Base-by-base conservation (phyloP, 495 filamentous ascomycete species). In the Hypomontagnella monticulosa region DNA sequence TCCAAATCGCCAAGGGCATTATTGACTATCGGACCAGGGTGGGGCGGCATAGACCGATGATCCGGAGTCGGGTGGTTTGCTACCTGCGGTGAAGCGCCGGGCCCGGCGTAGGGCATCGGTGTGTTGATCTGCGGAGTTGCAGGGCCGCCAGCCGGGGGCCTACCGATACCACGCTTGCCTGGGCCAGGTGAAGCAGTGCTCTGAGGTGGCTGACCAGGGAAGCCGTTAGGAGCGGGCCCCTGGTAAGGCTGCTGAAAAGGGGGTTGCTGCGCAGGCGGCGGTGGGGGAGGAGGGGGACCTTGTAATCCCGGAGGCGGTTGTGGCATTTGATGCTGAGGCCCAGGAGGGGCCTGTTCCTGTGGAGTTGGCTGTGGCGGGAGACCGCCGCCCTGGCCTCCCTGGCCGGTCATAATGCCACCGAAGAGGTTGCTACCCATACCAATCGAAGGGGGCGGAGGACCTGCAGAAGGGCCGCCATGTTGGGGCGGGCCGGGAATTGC, bases 361-460 rank as follows among this genome's bases (percentile, higher is more conserved):
- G 86, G 83, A 71, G 87, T 87, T 61, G 91, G 92, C 71, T 93
- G 95, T 54, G 92, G 93, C 72, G 97, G 90, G 64, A 90, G 89
- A 58, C 92, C 91, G 11, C 85, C 88, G 61, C 90, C 92, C 81
- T 93, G 93, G 70, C 87, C 88, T 72, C 88, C 90, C 76, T 89
- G 89, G 57, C 93, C 94, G 61, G 95, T 85, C 91, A 99, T 97
- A 67, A 99, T 97, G 19, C 91, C 92, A 64, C 93, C 90, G 72
- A 99, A 98, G 37, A 97, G 82, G 74, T 96, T 93, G 75, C 88
- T 93, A 20, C 95, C 93, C 73, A 95, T 90, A n/a, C 93, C 93
- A 74, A 99, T 89, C 23, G 90, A 83, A 42, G 92, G 92, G 32
- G 92, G 92, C 27, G 90, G 91, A 52, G 79, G 78, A 44, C 90